Conservation (phyloP, 1,284 basidiomycete genomes). For the Heterobasidion irregulare region DNA sequence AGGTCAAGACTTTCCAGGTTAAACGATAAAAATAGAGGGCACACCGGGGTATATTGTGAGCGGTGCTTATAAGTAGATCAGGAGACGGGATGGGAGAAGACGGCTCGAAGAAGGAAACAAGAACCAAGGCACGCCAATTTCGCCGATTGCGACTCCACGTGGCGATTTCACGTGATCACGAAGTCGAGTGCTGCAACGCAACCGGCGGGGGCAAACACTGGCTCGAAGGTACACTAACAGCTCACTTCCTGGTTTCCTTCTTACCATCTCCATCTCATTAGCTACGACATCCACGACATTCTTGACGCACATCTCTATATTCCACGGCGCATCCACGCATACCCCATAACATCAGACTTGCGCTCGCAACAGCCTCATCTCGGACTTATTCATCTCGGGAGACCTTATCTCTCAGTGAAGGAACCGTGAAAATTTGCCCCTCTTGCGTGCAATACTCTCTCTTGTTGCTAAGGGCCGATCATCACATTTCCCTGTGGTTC, state of each 20-base stretch:
- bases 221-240: neutral
- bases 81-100: neutral
- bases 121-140: neutral
- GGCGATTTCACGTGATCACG: neutral
- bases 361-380: neutral
- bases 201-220: neutral
- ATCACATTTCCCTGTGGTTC: neutral
- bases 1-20: neutral
- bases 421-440: neutral
- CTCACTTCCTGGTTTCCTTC: neutral
- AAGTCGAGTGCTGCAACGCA: neutral
- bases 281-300: neutral
- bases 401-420: neutral
- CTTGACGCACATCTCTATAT: neutral
- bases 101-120: neutral
- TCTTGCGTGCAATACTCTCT: neutral
- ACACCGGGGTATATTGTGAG: too few relatives aligned
- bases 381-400: neutral
- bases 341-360: neutral
- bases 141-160: neutral
- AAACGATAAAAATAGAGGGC: neutral
- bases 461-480: neutral
- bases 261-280: neutral
- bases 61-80: neutral
- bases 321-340: neutral